Evolutionary conservation across 192 early-diverging fungal species (phyloP), one percentile per base, ranked within the genome.

Genomic region (Rhizophagus sp.): DNA sequence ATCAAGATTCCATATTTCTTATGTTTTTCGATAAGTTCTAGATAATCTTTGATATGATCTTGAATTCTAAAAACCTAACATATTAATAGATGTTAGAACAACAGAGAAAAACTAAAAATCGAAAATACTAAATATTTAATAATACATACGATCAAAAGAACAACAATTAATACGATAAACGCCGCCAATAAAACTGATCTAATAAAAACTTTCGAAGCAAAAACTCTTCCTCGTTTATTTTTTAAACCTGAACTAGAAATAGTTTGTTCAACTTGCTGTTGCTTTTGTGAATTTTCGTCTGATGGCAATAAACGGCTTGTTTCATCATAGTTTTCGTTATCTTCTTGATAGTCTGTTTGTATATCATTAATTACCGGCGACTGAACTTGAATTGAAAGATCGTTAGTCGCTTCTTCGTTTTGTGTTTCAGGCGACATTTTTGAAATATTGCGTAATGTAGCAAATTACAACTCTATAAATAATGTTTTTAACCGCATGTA

Each of bases 11-110:
- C 78, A 71, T 79, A 69, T 71, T 70, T 27, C 13, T 71, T 41
- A 62, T 79, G 68, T 71, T 33, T 36, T 71, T 79, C 67, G 34
- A 79, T 78, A 49, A 77, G 81, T 82, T 41, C 24, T 2, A 86
- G 76, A 81, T 82, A 68, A 6, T 86, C 85, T 63, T 84, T 86
- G 66, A 86, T 83, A 49, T 86, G 85, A 52, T 86, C 81, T 62
- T 86, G 85, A 44, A 86, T 65, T 19, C 79, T 79, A 49, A 86
- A 83, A 2, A 86, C 85, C 33, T 79, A 52, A 33, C 15, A 13
- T 4, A 4, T 73, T 33, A 41, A 73, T 73, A 24, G 17, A 68
- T 34, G 25, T 15, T 30, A 30, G 15, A 68, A 19, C 30, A 34
- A 41, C 39, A 5, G 39, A 7, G 39, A 34, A 68, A 15, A 34